Percentiles rank a stretch among this genome's conserved stretches.
Evolutionary conservation across 179 eudicot genomes (phyloP).

Genomic region (Silene coronaria): DNA sequence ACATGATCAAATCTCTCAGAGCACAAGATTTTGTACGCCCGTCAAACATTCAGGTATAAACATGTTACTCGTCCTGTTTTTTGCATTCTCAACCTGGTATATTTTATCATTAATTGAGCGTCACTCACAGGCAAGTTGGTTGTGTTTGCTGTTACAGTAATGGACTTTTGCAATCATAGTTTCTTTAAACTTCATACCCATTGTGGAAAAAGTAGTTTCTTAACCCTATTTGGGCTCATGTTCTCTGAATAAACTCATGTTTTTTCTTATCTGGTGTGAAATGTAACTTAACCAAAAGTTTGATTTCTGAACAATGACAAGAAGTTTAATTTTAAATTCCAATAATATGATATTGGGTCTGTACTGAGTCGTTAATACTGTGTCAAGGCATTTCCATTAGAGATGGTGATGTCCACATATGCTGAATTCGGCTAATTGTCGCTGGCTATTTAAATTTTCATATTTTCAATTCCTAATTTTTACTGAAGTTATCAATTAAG

Average conservation of each 20-base stretch:
- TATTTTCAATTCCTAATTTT: neutral
- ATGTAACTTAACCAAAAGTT: neutral
- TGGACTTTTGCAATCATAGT: neutral
- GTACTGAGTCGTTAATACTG: neutral
- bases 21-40: conserved; percentile 53
- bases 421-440: neutral
- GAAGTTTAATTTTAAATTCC: neutral
- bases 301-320: conserved; percentile 1
- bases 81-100: conserved; percentile 3
- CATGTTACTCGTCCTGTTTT: conserved; percentile 4
- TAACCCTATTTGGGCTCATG: neutral
- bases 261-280: neutral
- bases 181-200: neutral
- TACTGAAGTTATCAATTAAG: neutral
- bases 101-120: neutral
- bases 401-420: neutral
- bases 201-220: neutral
- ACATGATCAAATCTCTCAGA: conserved; percentile 54
- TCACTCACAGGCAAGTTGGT: neutral
- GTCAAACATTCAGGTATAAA: conserved; percentile 73
- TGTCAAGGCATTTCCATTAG: neutral
- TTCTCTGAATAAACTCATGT: neutral
- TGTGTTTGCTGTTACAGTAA: neutral
- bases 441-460: neutral
- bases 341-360: neutral